Evolutionary conservation across 441 rosid species (phyloP).

Genomic region (Eutrema salsugineum): DNA sequence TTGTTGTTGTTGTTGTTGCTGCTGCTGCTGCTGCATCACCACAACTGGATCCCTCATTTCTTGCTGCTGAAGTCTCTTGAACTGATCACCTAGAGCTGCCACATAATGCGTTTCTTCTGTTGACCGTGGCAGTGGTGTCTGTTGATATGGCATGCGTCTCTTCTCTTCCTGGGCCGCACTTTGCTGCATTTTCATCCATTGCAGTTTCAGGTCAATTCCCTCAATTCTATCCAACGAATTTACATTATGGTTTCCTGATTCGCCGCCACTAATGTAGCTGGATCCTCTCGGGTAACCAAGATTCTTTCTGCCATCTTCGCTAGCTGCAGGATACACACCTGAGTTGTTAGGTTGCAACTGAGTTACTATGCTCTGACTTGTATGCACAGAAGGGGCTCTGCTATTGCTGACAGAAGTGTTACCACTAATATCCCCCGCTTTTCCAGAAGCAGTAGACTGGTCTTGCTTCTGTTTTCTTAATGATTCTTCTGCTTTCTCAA

Average conservation of each 20-base stretch:
- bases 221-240: constrained; percentile 61
- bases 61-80: constrained; percentile 52
- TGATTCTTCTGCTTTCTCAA: constrained; percentile 60
- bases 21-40: constrained; percentile 37
- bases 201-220: constrained; percentile 53
- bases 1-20: too few species aligned
- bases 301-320: constrained; percentile 68
- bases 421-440: constrained; percentile 49
- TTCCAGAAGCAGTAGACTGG: constrained; percentile 36
- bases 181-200: constrained; percentile 64
- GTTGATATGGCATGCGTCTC: constrained; percentile 55
- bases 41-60: constrained; percentile 67
- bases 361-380: constrained; percentile 37
- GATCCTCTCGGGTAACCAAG: constrained; percentile 51
- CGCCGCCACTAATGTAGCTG: constrained; percentile 37
- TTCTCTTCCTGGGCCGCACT: constrained; percentile 46
- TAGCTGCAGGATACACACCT: constrained; percentile 30
- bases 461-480: constrained; percentile 56
- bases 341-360: constrained; percentile 53
- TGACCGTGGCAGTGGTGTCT: constrained; percentile 42
- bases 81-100: constrained; percentile 49
- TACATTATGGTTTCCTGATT: constrained; percentile 42
- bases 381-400: constrained; percentile 31
- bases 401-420: constrained; percentile 35
- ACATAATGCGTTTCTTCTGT: constrained; percentile 50